phyloP scores from a whole-genome alignment of 2,329 filamentous ascomycete species.

The Neofusicoccum ribis region DNA sequence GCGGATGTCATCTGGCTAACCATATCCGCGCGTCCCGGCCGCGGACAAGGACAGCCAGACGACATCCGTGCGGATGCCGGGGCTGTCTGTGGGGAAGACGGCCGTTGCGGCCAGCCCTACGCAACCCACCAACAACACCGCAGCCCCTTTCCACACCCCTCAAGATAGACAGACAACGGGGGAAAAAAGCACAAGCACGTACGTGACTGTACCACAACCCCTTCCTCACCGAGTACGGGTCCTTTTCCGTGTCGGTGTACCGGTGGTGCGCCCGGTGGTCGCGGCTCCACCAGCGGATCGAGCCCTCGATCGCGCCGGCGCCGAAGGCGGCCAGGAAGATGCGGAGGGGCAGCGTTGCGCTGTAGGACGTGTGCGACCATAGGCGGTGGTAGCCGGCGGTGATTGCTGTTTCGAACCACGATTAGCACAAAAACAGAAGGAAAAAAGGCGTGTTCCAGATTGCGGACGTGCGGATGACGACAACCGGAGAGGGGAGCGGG shows the following conservation, averaged over 20 bases:
- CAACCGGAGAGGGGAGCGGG: no score
- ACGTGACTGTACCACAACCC: constrained; percentile 54
- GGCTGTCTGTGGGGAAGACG: no score
- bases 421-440: background rate
- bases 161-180: background rate
- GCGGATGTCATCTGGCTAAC: no score
- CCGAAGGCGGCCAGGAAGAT: constrained; percentile 81
- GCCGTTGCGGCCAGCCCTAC: background rate
- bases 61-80: background rate
- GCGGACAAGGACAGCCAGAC: background rate
- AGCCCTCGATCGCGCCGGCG: constrained; percentile 81
- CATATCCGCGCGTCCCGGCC: no score
- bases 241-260: constrained; percentile 90
- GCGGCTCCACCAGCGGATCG: constrained; percentile 85
- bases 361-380: constrained; percentile 85
- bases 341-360: constrained; percentile 71
- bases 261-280: constrained; percentile 87
- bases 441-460: no score
- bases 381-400: constrained; percentile 71
- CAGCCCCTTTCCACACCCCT: background rate
- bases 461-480: no score
- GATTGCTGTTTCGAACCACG: constrained; percentile 21
- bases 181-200: background rate
- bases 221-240: constrained; percentile 88
- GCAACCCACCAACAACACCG: background rate